These are phyloP conservation scores for Acanthamoeba healyi DNA, from an alignment of 208 protist species.

Conservation along the genomic window DNA sequence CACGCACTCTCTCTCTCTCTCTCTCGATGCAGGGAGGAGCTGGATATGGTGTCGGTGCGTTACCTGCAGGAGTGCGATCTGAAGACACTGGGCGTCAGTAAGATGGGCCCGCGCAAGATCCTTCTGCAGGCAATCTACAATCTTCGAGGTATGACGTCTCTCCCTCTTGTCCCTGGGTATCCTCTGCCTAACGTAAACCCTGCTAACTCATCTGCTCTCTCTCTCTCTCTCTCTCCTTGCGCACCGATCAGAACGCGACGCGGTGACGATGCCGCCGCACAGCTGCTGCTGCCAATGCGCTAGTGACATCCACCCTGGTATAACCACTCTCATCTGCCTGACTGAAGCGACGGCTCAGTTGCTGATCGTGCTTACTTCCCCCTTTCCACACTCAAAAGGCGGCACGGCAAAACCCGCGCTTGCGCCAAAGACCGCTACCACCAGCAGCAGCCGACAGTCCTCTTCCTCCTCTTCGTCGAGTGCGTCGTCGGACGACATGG, in stretches of 20 bases:
- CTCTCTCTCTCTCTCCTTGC: no score
- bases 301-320: neutral
- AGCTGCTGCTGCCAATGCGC: constrained; percentile 5
- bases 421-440: no score
- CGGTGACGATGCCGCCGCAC: neutral
- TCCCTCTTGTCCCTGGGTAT: no score
- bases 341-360: no score
- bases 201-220: neutral
- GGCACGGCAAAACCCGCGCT: no score
- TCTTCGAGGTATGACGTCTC: neutral
- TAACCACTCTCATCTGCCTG: neutral
- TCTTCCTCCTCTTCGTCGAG: neutral
- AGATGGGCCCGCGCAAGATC: constrained; percentile 65
- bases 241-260: constrained; percentile 2
- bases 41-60: constrained; percentile 48
- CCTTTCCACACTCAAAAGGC: neutral
- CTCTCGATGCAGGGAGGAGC: neutral
- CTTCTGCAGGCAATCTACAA: constrained; percentile 17
- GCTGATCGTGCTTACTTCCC: no score
- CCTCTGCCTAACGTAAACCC: no score
- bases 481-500: neutral
- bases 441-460: no score
- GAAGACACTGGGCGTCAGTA: constrained; percentile 37
- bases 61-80: constrained; percentile 69
- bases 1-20: no score